A percentile compares a stretch with the other conserved stretches of the same genome.
Evolutionary conservation across 176 grass and related monocot genomes (phyloP).

Genomic region (Leersia perrieri): DNA sequence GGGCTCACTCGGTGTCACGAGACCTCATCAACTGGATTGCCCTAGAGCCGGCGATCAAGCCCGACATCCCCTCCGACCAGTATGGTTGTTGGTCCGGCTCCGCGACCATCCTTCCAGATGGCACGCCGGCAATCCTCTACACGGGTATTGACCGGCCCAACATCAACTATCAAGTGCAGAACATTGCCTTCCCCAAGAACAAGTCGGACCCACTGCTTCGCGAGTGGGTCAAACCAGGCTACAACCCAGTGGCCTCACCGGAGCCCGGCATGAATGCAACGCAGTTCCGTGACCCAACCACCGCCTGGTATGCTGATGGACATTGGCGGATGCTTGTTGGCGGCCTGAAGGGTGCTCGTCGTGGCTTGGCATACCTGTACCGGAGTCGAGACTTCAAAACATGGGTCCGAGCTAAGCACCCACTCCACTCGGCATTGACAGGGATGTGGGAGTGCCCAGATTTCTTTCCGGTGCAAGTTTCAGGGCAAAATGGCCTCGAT

Average conservation of each 20-base stretch:
- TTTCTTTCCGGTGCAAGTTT: slow-evolving; percentile 33
- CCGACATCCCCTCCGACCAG: slow-evolving; percentile 34
- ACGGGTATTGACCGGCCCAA: slow-evolving; percentile 26
- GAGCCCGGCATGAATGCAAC: slow-evolving; percentile 37
- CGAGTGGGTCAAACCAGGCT: slow-evolving; percentile 53
- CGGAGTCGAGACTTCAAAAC: slow-evolving; percentile 45
- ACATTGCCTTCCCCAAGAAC: slow-evolving; percentile 53
- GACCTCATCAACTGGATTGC: slow-evolving; percentile 60
- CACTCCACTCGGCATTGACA: slow-evolving; percentile 36
- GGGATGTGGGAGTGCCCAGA: slow-evolving; percentile 68
- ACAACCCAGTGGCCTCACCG: slow-evolving; percentile 38
- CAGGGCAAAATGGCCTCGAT: slow-evolving; percentile 27
- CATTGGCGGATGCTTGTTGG: slow-evolving; percentile 62
- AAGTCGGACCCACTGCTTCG: slow-evolving; percentile 42
- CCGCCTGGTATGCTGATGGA: slow-evolving; percentile 38
- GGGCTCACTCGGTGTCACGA: slow-evolving; percentile 50
- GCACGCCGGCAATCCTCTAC: slow-evolving; percentile 43
- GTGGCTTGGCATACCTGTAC: slow-evolving; percentile 34
- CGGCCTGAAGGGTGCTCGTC: not conserved
- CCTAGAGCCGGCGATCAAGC: slow-evolving; percentile 42
- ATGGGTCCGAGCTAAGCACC: slow-evolving; percentile 46
- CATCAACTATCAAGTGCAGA: slow-evolving; percentile 53
- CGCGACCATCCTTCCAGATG: slow-evolving; percentile 39
- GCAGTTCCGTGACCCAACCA: slow-evolving; percentile 61
- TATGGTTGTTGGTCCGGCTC: slow-evolving; percentile 57